Base-by-base conservation (phyloP, 2,329 filamentous ascomycete species). In the Xylariomycetidae sp. region DNA sequence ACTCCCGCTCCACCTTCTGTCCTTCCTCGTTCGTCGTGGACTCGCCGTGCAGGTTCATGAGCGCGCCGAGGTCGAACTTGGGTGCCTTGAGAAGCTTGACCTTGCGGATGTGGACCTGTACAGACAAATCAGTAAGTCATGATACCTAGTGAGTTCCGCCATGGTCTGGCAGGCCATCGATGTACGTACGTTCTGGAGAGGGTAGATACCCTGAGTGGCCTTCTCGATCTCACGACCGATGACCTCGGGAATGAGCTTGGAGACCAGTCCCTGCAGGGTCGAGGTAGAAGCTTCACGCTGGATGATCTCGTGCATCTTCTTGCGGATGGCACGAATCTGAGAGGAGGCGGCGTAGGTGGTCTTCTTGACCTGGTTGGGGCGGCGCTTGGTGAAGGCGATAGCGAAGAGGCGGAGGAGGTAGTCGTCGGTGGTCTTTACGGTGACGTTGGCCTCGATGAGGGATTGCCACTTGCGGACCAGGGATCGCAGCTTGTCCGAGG, bases 221-320 rank as follows among this genome's bases (percentile, higher is more conserved):
- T 98, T 98, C 83, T 98, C 92, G 55, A 98, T 98, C 78, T 97
- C 92, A 63, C 92, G 89, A 58, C 92, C 92, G 67, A 98, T 97
- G 55, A 97, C 92, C 77, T 98, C 92, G 50, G 92, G 92, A 64
- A 98, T 97, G 59, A 98, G 82, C 84, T 98, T 98, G 66, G 87
- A 86, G 63, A 88, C 95, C 58, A 98, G 83, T 80, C 97, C 90
- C 57, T 86, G 83, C 52, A 98, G 82, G 49, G 88, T 94, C 82
- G 88, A 94, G 75, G 78, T 87, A 56, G 85, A 79, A 46, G 92
- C 92, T 78, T 98, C 92, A 58, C 89, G 85, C 70, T 86, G 80
- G 70, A 98, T 97, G 72, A 98, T 97, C 73, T 98, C 92, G 50
- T 80, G 85, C 92, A 98, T 98, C 88, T 98, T 97, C 80, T 89